Base-by-base conservation (phyloP, 202 grass and related monocot species). In the Cymbopogon flexuosus region DNA sequence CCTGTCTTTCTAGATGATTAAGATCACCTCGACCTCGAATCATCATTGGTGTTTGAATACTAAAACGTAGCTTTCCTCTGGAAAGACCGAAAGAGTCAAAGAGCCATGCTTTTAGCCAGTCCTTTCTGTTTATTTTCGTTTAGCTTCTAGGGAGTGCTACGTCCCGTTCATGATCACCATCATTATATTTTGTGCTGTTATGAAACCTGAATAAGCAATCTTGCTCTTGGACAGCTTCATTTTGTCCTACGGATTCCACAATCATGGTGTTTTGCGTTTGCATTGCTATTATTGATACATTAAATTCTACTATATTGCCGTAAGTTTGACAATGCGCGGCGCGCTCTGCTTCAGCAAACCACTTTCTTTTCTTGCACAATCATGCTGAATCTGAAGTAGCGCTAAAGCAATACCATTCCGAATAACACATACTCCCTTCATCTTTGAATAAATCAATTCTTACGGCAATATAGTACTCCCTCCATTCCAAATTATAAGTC, bases 1-100 rank as follows among this genome's bases (percentile, higher is more conserved):
- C 64, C 30, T 36, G 9, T 77, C 24, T 43, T 78, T 77, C 35
- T 62, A 70, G 64, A 77, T 70, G 64, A 62, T 78, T 73, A 70
- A 62, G 54, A 23, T 43, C 56, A 51, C 41, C 66, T 63, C 40
- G 31, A 46, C 19, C 54, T 57, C 19, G 3, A 13, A 57, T 22
- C 54, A 75, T 75, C 57, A 79, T 54, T 64, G 24, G 46, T 72
- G 33, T 33, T 56, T 79, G 43, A 85, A 63, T 54, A 47, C 19
- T 54, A 56, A 62, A 79, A 65, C 16, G 33, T 79, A 72, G 22
- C 58, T 61, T 58, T 16, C 57, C 21, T 42, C 41, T 72, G 6
- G 58, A 85, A 65, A 63, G 57, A 27, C n/a, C 12, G 16, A 85
- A 65, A 63, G 57, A n/a, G n/a, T 5, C 63, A 34, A 65, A 63